phyloP scores from a whole-genome alignment of 208 protist genomes.

The Endotrypanum monterogeii region DNA sequence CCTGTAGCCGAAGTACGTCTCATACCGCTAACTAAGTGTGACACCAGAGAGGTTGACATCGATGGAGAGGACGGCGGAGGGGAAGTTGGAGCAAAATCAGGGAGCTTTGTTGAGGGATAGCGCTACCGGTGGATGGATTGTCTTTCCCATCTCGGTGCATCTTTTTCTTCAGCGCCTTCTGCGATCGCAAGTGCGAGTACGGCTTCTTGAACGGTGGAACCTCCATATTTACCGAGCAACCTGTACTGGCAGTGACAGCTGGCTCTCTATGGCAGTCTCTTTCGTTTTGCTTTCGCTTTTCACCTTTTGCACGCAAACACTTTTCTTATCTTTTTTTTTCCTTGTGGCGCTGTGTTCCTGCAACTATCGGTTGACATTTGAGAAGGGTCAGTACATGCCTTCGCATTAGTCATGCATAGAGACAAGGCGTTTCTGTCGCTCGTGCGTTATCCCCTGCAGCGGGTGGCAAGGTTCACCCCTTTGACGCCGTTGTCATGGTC shows the following conservation, averaged over 20 bases:
- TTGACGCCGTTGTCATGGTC: neutral
- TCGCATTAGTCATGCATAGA: conserved; percentile 6
- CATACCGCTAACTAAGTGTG: neutral
- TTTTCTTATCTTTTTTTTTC: neutral
- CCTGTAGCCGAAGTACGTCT: neutral
- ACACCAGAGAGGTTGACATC: neutral
- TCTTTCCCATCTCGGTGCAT: neutral
- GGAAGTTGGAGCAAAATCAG: neutral
- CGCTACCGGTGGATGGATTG: neutral
- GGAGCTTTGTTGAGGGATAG: neutral
- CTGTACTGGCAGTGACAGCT: neutral
- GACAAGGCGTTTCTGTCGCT: conserved; percentile 9
- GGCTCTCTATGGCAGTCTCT: neutral
- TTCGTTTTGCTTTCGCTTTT: neutral
- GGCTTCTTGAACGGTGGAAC: neutral
- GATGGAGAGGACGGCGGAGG: neutral
- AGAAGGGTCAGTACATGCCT: neutral
- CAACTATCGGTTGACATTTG: neutral
- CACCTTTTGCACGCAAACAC: neutral
- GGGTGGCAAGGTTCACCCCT: neutral
- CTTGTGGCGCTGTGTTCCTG: neutral
- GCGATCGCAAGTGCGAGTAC: too few species aligned
- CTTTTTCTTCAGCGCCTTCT: neutral
- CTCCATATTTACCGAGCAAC: neutral
- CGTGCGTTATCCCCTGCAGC: conserved; percentile 10